These are phyloP conservation scores for Tylopilus sp. DNA, from an alignment of 768 basidiomycete species.

Conservation along the genomic window DNA sequence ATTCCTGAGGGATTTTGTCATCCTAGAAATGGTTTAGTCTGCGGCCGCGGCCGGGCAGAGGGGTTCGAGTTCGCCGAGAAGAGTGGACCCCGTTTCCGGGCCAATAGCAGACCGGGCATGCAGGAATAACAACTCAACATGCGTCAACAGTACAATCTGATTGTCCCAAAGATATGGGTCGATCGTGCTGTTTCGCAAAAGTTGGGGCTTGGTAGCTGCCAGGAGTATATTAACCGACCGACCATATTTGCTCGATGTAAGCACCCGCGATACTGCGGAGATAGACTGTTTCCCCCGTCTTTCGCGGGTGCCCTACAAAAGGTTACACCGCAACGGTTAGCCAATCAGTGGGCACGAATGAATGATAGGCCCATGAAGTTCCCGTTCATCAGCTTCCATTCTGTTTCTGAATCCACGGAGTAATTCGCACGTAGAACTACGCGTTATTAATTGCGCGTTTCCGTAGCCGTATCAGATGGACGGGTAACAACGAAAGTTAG, in stretches of 20 bases:
- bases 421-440: conserved; percentile 1
- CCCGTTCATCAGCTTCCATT: conserved; percentile 23
- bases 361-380: conserved; percentile 15
- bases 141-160: background rate
- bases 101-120: background rate
- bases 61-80: background rate
- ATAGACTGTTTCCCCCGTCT: conserved; percentile 11
- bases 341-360: conserved; percentile 11
- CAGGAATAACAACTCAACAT: background rate
- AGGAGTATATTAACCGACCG: conserved; percentile 5
- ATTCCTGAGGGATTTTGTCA: conserved; percentile 8
- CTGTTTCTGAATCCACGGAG: too few relatives aligned
- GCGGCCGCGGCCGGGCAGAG: conserved; percentile 3
- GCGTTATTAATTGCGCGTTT: background rate
- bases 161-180: background rate
- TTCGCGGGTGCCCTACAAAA: conserved; percentile 16
- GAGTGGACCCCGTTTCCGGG: background rate
- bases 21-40: conserved; percentile 18
- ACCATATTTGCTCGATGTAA: conserved; percentile 4
- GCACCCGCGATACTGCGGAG: conserved; percentile 17
- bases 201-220: background rate
- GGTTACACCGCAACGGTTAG: background rate
- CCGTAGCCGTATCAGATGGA: background rate
- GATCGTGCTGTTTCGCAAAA: background rate
- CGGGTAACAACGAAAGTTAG: background rate